phyloP scores from a whole-genome alignment of 257 asterid species.

The Leptodermis oblonga region DNA sequence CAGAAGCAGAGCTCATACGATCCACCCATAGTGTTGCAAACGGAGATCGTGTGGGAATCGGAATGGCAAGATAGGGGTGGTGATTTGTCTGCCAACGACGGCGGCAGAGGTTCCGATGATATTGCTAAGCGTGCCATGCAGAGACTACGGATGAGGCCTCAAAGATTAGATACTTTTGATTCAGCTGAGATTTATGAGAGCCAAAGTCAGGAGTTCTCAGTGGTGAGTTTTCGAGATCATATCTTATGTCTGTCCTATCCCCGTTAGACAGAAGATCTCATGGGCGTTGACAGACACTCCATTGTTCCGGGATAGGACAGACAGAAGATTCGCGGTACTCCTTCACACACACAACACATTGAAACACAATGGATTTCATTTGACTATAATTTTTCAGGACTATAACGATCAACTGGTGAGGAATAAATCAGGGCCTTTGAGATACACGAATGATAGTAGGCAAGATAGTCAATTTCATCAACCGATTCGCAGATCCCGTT shows the following conservation, averaged over 20 bases:
- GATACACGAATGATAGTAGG: conserved; percentile 23
- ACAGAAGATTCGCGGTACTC: too few species aligned
- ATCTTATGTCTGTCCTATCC: too few species aligned
- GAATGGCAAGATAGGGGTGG: conserved; percentile 29
- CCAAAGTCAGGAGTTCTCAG: conserved; percentile 34
- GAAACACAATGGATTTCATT: too few species aligned
- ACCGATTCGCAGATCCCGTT: conserved; percentile 54
- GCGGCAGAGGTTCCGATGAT: conserved; percentile 12
- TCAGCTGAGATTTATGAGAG: conserved; percentile 35
- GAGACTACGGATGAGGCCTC: conserved; percentile 20
- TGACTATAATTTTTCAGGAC: conserved; percentile 47
- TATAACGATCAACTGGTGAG: conserved; percentile 33
- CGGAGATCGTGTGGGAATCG: conserved; percentile 23
- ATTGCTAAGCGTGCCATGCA: conserved; percentile 26
- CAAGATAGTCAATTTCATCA: conserved; percentile 35
- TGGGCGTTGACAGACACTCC: too few species aligned
- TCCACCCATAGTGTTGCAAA: conserved; percentile 23
- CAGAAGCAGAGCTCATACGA: conserved; percentile 25
- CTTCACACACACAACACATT: too few species aligned
- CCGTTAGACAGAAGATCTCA: too few species aligned
- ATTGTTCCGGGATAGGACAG: too few species aligned
- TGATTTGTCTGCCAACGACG: conserved; percentile 20
- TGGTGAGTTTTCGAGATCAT: too few species aligned
- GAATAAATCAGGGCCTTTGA: conserved; percentile 52
- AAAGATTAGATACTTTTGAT: conserved; percentile 45